Percentiles rank a stretch among this genome's conserved stretches.
Conservation (phyloP, 371 early-diverging fungal genomes). For the Apophysomyces elegans region DNA sequence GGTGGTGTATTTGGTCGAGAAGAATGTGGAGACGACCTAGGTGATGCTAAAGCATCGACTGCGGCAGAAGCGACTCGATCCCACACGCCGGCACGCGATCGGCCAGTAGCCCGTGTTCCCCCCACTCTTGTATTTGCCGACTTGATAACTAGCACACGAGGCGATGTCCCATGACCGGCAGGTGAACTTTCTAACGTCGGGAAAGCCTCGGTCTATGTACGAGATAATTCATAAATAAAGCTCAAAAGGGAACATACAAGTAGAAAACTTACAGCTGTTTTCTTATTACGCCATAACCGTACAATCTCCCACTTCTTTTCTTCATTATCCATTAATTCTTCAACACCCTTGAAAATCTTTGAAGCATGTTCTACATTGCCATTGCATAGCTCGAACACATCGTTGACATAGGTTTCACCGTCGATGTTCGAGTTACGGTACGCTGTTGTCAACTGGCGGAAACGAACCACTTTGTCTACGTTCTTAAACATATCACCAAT, state of each 20-base stretch:
- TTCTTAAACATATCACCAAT: conserved; percentile 50
- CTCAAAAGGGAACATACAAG: no score
- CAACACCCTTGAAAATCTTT: conserved; percentile 59
- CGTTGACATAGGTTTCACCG: conserved; percentile 61
- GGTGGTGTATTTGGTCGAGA: conserved; percentile 50
- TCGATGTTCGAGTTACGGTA: conserved; percentile 58
- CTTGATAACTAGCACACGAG: conserved; percentile 55
- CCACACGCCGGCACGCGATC: conserved; percentile 50
- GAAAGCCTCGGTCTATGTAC: conserved; percentile 30
- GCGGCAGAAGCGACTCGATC: conserved; percentile 52
- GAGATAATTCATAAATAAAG: conserved; percentile 8
- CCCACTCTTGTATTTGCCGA: conserved; percentile 52
- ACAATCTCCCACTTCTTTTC: conserved; percentile 68
- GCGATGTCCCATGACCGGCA: conserved; percentile 13
- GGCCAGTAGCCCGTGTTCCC: conserved; percentile 29
- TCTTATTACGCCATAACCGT: conserved; percentile 73
- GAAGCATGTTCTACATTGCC: conserved; percentile 46
- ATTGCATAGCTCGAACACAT: conserved; percentile 54
- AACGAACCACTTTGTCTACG: conserved; percentile 58
- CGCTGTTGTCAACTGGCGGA: conserved; percentile 60
- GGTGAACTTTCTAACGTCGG: conserved; percentile 29
- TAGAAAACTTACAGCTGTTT: conserved; percentile 49
- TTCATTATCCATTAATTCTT: conserved; percentile 56
- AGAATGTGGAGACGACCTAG: conserved; percentile 37
- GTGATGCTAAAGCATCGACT: conserved; percentile 24